Conservation (phyloP, 2,329 filamentous ascomycete species). For the Hymenoscyphus albidus region DNA sequence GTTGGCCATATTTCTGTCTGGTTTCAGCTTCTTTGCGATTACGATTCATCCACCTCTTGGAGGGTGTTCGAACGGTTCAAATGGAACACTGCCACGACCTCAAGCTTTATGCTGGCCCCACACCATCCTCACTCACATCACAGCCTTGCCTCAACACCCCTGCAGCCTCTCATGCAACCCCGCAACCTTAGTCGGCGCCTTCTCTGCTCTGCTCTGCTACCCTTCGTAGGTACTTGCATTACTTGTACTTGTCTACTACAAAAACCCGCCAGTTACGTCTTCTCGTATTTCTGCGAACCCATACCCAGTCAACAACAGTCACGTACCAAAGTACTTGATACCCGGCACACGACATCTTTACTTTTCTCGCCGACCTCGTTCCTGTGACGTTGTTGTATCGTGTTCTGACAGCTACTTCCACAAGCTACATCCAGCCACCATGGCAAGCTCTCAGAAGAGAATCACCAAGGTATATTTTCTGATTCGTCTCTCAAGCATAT, state of each 20-base stretch:
- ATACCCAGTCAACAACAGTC: background rate
- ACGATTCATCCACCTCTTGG: no score
- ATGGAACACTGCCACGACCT: no score
- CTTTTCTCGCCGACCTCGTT: background rate
- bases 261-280: background rate
- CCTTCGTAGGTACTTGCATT: no score
- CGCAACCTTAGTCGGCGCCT: background rate
- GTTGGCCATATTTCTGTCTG: no score
- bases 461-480: slow-evolving; percentile 26
- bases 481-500: background rate
- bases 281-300: background rate
- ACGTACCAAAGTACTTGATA: background rate
- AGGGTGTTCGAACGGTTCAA: no score
- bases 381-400: background rate
- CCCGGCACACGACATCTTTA: background rate
- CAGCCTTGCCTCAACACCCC: background rate
- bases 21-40: no score
- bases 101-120: no score
- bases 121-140: no score
- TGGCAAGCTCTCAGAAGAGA: slow-evolving; percentile 31
- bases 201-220: background rate
- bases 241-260: background rate
- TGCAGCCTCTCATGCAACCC: background rate
- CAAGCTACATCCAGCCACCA: slow-evolving; percentile 13
- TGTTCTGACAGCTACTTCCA: slow-evolving; percentile 5